Evolutionary conservation across 495 filamentous ascomycete species (phyloP).

Genomic region (Aspergillus diversus): DNA sequence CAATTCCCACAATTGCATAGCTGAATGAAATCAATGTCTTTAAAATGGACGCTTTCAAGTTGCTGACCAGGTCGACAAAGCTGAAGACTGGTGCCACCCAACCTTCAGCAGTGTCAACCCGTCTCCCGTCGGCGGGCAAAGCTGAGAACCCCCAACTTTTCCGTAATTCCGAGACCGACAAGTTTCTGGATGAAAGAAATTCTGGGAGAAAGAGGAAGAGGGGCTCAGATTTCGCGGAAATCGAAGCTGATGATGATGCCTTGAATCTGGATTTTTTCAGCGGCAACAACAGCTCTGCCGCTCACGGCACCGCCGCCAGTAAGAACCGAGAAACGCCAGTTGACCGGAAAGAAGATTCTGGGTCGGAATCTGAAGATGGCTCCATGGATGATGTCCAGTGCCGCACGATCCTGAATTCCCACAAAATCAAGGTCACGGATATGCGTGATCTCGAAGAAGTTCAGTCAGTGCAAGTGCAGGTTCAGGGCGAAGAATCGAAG

Average conservation of each 20-base stretch:
- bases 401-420: slow-evolving; percentile 71
- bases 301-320: slow-evolving; percentile 15
- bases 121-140: slow-evolving; percentile 54
- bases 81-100: slow-evolving; percentile 41
- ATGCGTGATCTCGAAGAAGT: slow-evolving; percentile 54
- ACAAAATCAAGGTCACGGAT: slow-evolving; percentile 85
- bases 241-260: slow-evolving; percentile 29
- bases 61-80: slow-evolving; percentile 58
- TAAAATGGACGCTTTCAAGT: slow-evolving; percentile 58
- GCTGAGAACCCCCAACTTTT: slow-evolving; percentile 59
- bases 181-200: slow-evolving; percentile 36
- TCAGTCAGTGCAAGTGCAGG: slow-evolving; percentile 37
- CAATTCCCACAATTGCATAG: slow-evolving; percentile 18
- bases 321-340: slow-evolving; percentile 19
- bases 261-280: slow-evolving; percentile 46
- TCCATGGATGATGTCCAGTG: slow-evolving; percentile 65
- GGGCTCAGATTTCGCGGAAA: slow-evolving; percentile 25
- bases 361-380: slow-evolving; percentile 34
- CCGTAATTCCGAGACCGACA: slow-evolving; percentile 40
- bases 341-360: slow-evolving; percentile 27
- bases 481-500: slow-evolving; percentile 53
- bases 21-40: background rate
- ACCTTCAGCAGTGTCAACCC: slow-evolving; percentile 28
- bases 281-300: slow-evolving; percentile 31
- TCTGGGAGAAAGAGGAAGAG: slow-evolving; percentile 47